Evolutionary conservation across 371 early-diverging fungal genomes (phyloP).

Genomic region (Modicella reniformis): DNA sequence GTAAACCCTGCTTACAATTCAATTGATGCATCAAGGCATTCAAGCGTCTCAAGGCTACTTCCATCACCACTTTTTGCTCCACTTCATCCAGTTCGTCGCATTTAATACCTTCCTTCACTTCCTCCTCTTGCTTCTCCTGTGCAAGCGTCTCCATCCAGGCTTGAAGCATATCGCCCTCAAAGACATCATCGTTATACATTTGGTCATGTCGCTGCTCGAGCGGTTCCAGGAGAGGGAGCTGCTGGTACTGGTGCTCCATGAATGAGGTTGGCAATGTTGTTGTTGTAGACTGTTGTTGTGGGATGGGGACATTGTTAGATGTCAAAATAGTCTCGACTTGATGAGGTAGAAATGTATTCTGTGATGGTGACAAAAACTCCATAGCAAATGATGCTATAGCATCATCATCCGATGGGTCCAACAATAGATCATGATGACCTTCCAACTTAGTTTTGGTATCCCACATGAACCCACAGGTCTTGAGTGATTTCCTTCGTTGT

Average conservation of each 20-base stretch:
- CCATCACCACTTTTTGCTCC: conserved; percentile 15
- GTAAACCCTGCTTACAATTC: conserved; percentile 10
- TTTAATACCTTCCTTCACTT: too few relatives aligned
- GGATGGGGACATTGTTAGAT: too few relatives aligned
- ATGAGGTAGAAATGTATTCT: too few relatives aligned
- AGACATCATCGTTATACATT: conserved; percentile 71
- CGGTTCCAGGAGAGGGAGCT: background rate
- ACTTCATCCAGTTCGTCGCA: conserved; percentile 1
- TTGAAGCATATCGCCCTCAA: conserved; percentile 52
- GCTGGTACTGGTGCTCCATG: too few relatives aligned
- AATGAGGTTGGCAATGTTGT: background rate
- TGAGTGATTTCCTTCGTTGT: conserved; percentile 35
- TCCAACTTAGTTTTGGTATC: conserved; percentile 18
- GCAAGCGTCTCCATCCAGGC: conserved; percentile 34
- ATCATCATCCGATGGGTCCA: too few relatives aligned
- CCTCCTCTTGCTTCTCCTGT: conserved; percentile 39
- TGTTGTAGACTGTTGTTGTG: background rate
- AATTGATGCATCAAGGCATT: conserved; percentile 42
- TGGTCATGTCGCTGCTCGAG: background rate
- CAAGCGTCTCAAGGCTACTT: conserved; percentile 40
- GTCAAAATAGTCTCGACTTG: too few relatives aligned
- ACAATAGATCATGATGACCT: too few relatives aligned
- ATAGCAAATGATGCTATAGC: too few relatives aligned
- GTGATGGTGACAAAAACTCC: too few relatives aligned
- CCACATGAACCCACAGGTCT: conserved; percentile 43